Conservation (phyloP, 148 eudicot species). For the Cornus florida region DNA sequence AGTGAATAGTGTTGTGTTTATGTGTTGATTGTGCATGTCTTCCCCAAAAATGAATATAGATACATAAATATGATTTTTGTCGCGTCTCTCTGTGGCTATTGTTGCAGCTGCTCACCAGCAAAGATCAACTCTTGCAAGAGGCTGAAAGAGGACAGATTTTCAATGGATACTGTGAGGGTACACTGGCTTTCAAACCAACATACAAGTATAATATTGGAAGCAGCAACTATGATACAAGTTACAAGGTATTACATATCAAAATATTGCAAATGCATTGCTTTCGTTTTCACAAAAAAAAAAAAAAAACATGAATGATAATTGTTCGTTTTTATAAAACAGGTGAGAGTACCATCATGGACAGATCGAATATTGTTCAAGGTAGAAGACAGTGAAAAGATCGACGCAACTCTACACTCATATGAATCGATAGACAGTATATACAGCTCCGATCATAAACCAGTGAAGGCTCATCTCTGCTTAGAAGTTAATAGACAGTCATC, state of each 20-base stretch:
- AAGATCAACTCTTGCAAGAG: slow-evolving; percentile 54
- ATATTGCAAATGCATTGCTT: not conserved
- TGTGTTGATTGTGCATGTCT: no score
- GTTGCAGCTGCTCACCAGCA: slow-evolving; percentile 33
- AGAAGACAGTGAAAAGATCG: slow-evolving; percentile 27
- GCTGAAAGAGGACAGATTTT: slow-evolving; percentile 54
- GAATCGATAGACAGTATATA: slow-evolving; percentile 39
- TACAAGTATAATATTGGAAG: slow-evolving; percentile 51
- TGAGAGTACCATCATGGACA: slow-evolving; percentile 61
- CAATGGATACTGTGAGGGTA: slow-evolving; percentile 48
- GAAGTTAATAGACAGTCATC: slow-evolving; percentile 7
- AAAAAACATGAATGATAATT: not conserved
- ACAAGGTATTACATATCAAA: slow-evolving; percentile 27
- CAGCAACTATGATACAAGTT: slow-evolving; percentile 52
- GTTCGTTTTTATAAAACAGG: slow-evolving; percentile 17
- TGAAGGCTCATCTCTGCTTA: slow-evolving; percentile 53
- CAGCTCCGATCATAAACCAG: slow-evolving; percentile 56
- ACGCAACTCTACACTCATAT: slow-evolving; percentile 36
- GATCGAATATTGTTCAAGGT: slow-evolving; percentile 52
- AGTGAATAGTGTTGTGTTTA: no score
- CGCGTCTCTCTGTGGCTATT: not conserved
- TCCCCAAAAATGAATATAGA: no score
- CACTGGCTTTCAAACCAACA: slow-evolving; percentile 51
- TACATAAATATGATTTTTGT: not conserved
- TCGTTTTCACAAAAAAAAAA: no score